These are phyloP conservation scores for Epichloe aotearoae DNA, from an alignment of 2,329 filamentous ascomycete genomes.

Conservation along the genomic window DNA sequence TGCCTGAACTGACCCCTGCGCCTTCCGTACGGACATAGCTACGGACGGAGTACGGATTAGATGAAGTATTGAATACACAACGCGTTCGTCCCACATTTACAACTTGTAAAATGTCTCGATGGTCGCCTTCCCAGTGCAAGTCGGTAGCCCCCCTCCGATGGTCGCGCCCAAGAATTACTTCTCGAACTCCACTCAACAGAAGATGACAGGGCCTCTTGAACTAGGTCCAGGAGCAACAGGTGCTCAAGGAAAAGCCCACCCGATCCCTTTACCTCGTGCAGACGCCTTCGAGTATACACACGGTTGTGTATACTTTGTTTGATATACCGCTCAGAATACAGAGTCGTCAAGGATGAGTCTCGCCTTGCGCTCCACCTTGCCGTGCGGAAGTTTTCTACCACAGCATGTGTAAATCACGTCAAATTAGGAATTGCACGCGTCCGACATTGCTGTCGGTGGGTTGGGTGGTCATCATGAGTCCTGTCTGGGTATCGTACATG, in stretches of 20 bases:
- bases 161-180: neutral
- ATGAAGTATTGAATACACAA: no score
- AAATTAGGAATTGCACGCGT: neutral
- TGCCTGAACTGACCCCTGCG: no score
- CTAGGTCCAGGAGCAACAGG: slow-evolving; percentile 27
- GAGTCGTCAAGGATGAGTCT: slow-evolving; percentile 60
- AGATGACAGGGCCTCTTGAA: slow-evolving; percentile 2
- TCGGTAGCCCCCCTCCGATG: slow-evolving; percentile 15
- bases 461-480: neutral
- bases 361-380: slow-evolving; percentile 66
- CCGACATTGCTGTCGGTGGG: neutral
- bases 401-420: neutral
- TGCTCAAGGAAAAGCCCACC: slow-evolving; percentile 24
- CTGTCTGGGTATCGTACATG: slow-evolving; percentile 7
- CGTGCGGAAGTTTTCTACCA: slow-evolving; percentile 37
- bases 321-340: slow-evolving; percentile 65
- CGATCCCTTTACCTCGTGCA: slow-evolving; percentile 21
- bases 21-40: no score
- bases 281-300: slow-evolving; percentile 4
- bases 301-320: slow-evolving; percentile 14
- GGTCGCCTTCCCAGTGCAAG: slow-evolving; percentile 24
- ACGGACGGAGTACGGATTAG: no score
- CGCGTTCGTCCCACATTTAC: no score
- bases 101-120: slow-evolving; percentile 25
- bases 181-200: neutral